Conservation (phyloP, 2,329 filamentous ascomycete genomes). For the Aureobasidium vineae region DNA sequence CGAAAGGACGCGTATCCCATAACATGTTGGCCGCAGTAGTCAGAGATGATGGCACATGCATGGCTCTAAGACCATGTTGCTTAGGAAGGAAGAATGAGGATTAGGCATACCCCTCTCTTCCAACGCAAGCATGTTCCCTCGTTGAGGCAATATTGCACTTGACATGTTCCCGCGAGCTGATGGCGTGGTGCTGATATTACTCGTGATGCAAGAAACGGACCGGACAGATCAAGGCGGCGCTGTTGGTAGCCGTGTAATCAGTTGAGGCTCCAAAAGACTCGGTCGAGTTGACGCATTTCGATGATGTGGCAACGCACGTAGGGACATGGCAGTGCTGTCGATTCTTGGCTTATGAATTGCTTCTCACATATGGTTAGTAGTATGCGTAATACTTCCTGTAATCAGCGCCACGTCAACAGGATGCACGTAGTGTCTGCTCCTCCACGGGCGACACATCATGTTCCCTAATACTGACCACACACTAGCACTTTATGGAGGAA, state of each 20-base stretch:
- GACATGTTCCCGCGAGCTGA: neutral
- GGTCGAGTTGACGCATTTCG: neutral
- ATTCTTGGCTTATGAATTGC: neutral
- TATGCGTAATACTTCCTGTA: neutral
- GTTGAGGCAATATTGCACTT: neutral
- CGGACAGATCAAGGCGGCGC: neutral
- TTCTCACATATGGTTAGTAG: neutral
- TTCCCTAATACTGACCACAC: neutral
- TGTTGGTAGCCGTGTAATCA: neutral
- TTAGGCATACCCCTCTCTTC: neutral
- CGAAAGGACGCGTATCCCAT: neutral
- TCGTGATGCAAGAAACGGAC: neutral
- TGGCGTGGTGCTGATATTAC: slow-evolving; percentile 1
- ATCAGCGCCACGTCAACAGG: neutral
- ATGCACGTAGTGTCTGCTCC: neutral
- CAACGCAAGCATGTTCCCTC: neutral
- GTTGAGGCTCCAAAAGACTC: neutral
- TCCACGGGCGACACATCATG: neutral
- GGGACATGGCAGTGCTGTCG: neutral
- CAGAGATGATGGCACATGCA: neutral
- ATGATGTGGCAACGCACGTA: neutral
- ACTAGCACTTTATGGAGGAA: neutral
- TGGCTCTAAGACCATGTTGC: neutral
- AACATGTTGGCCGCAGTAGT: neutral
- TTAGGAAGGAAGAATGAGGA: neutral